Evolutionary conservation across 2,329 filamentous ascomycete species (phyloP).

Genomic region (Ceratocystis diversiconidia): DNA sequence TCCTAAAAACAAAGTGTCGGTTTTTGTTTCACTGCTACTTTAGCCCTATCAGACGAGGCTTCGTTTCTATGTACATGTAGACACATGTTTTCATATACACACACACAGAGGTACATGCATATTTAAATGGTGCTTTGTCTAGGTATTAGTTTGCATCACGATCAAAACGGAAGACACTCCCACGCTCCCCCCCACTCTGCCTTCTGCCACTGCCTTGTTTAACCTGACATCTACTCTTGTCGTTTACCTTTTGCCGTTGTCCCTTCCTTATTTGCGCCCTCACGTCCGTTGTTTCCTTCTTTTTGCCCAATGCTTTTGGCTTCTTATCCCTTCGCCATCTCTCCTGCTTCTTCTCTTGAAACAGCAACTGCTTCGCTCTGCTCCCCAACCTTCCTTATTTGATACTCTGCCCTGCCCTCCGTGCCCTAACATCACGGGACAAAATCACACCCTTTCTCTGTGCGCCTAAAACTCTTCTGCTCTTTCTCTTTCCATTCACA

Average conservation of each 20-base stretch:
- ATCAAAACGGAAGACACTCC: neutral
- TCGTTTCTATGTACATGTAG: neutral
- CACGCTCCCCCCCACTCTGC: neutral
- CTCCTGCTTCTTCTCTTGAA: neutral
- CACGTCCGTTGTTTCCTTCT: neutral
- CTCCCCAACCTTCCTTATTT: neutral
- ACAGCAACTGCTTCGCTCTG: neutral
- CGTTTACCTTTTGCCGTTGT: neutral
- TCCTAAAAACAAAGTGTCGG: neutral
- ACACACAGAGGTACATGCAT: neutral
- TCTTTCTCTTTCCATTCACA: neutral
- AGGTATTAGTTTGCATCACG: neutral
- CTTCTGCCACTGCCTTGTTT: neutral
- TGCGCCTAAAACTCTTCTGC: neutral
- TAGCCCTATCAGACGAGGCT: conserved; percentile 1
- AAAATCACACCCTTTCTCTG: neutral
- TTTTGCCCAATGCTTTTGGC: neutral
- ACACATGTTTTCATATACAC: neutral
- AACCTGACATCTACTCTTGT: neutral
- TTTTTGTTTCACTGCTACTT: conserved; percentile 8
- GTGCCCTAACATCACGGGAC: conserved; percentile 4
- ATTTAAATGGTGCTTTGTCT: neutral
- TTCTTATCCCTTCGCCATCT: neutral
- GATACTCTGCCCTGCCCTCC: neutral
- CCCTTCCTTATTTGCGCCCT: neutral